Percentiles rank a stretch among this genome's conserved stretches.
These are phyloP conservation scores for Escallonia herrerae DNA, from an alignment of 129 eudicot genomes.

Conservation along the genomic window DNA sequence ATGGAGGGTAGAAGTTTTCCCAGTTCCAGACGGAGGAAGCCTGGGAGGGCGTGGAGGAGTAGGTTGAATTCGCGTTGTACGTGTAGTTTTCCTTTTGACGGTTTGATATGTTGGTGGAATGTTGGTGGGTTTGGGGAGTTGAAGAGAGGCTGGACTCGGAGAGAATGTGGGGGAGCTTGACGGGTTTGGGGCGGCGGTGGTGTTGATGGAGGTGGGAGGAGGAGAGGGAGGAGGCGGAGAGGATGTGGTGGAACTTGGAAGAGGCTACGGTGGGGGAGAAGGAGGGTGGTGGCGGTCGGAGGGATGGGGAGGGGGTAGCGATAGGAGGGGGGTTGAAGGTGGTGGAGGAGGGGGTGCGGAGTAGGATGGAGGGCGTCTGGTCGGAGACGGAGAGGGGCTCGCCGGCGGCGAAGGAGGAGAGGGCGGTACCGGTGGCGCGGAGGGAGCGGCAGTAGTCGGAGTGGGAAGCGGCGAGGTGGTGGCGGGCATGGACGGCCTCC, in stretches of 20 bases:
- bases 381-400: slow-evolving; percentile 75
- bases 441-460: slow-evolving; percentile 95
- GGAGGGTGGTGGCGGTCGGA: slow-evolving; percentile 29
- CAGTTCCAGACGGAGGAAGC: slow-evolving; percentile 93
- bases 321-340: slow-evolving; percentile 9
- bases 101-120: neutral
- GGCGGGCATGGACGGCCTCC: slow-evolving; percentile 92
- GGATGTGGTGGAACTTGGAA: slow-evolving; percentile 8
- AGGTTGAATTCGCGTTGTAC: slow-evolving; percentile 50
- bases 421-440: slow-evolving; percentile 78
- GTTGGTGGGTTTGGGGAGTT: slow-evolving; percentile 16
- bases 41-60: slow-evolving; percentile 62
- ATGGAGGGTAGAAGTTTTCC: slow-evolving; percentile 94
- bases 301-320: slow-evolving; percentile 20
- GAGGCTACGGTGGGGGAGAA: slow-evolving; percentile 22
- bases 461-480: slow-evolving; percentile 99
- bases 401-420: slow-evolving; percentile 68
- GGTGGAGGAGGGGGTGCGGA: slow-evolving; percentile 39
- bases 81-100: slow-evolving; percentile 10
- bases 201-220: slow-evolving; percentile 24
- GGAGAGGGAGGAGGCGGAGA: slow-evolving; percentile 4
- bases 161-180: slow-evolving; percentile 62
- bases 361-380: slow-evolving; percentile 73
- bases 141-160: slow-evolving; percentile 68
- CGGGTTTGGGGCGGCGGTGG: slow-evolving; percentile 26